A percentile compares a stretch with the other conserved stretches of the same genome.
Evolutionary conservation across 805 yeast species (phyloP).

Genomic region (Debaryomyces tyrocola): DNA sequence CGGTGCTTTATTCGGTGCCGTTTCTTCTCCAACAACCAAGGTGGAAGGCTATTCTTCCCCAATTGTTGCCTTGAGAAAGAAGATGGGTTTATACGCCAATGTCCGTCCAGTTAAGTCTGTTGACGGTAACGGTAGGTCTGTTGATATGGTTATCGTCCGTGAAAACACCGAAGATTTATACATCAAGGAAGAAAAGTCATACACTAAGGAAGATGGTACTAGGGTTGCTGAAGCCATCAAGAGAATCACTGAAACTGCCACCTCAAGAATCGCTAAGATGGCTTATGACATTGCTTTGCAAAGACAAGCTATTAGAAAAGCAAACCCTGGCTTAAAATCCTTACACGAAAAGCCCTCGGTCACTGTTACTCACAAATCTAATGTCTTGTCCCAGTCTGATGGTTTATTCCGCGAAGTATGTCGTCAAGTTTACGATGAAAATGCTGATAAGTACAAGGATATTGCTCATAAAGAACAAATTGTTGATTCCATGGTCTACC

Average conservation of each 20-base stretch:
- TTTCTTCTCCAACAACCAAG: conserved; percentile 89
- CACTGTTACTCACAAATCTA: conserved; percentile 95
- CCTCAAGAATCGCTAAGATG: conserved; percentile 81
- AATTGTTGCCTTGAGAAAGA: conserved; percentile 96
- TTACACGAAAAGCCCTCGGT: conserved; percentile 56
- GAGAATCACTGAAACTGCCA: conserved; percentile 88
- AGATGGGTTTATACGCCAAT: conserved; percentile 90
- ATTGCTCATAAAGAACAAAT: conserved; percentile 88
- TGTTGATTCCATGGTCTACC: conserved; percentile 98
- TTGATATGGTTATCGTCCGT: conserved; percentile 96
- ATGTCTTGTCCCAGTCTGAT: conserved; percentile 88
- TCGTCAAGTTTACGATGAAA: conserved; percentile 56
- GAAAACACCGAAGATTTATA: conserved; percentile 98
- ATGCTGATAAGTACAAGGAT: conserved; percentile 55
- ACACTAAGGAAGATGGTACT: conserved; percentile 74
- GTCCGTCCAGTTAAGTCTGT: conserved; percentile 98
- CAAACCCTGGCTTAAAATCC: conserved; percentile 34
- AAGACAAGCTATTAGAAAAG: conserved; percentile 76
- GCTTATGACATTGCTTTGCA: conserved; percentile 92
- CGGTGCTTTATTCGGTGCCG: conserved; percentile 98
- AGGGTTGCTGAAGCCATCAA: conserved; percentile 96
- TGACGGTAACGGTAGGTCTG: conserved; percentile 80
- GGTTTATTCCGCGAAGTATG: conserved; percentile 94
- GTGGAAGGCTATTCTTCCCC: conserved; percentile 98
- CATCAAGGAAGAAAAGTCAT: conserved; percentile 87